These are phyloP conservation scores for Pichia nanzhaoensis DNA, from an alignment of 805 yeast genomes.

Conservation along the genomic window DNA sequence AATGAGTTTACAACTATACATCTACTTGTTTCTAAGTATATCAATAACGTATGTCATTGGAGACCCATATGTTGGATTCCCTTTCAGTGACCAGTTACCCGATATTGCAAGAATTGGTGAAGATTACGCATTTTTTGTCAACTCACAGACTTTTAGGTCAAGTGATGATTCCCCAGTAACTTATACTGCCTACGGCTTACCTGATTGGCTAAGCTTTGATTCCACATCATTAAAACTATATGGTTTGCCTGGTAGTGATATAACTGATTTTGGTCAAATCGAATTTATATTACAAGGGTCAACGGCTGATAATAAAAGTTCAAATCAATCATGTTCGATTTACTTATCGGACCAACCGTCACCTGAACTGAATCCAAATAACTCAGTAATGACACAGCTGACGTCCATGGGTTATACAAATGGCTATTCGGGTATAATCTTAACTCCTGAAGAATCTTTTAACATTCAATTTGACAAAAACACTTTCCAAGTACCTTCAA, in stretches of 20 bases:
- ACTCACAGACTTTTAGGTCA: constrained; percentile 60
- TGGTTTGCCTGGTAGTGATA: constrained; percentile 52
- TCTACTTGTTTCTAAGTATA: constrained; percentile 1
- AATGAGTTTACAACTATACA: background rate
- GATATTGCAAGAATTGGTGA: constrained; percentile 73
- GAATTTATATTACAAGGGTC: constrained; percentile 56
- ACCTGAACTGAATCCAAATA: constrained; percentile 39
- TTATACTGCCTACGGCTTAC: constrained; percentile 55
- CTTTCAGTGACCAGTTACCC: constrained; percentile 80
- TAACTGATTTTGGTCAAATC: constrained; percentile 30
- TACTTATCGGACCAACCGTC: constrained; percentile 47
- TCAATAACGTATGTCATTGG: constrained; percentile 14
- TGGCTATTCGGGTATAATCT: constrained; percentile 66
- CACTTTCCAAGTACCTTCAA: constrained; percentile 44
- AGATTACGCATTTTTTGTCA: constrained; percentile 56
- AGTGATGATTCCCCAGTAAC: constrained; percentile 36
- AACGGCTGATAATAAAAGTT: constrained; percentile 46
- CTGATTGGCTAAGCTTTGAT: constrained; percentile 78
- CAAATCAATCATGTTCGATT: constrained; percentile 47
- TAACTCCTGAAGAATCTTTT: constrained; percentile 64
- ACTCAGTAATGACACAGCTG: constrained; percentile 45
- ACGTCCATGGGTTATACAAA: constrained; percentile 66
- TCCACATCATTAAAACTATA: constrained; percentile 47
- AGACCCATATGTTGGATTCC: constrained; percentile 60
- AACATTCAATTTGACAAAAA: constrained; percentile 54